A percentile compares a stretch with the other conserved stretches of the same genome.
phyloP scores from a whole-genome alignment of 2,329 filamentous ascomycete genomes.

The Metarhizium rileyi region DNA sequence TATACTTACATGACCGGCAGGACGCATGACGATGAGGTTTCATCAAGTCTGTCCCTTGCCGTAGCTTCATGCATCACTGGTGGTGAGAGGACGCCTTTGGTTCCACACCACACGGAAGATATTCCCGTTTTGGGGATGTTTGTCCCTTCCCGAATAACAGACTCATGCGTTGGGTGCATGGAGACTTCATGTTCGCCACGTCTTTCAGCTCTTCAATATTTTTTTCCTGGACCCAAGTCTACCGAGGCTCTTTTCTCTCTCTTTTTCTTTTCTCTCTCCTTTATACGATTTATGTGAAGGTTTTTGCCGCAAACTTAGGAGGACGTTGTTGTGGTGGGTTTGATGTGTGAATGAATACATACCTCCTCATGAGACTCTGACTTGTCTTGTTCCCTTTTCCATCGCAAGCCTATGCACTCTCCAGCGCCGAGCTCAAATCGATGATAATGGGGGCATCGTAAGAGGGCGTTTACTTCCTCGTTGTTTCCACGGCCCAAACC shows the following conservation, averaged over 20 bases:
- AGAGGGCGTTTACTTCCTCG: not conserved
- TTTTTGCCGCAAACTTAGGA: too few species aligned
- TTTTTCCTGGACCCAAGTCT: too few species aligned
- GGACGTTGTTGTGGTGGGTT: not conserved
- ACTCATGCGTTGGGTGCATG: not conserved
- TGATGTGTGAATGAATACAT: too few species aligned
- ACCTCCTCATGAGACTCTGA: too few species aligned
- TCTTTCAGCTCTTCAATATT: not conserved
- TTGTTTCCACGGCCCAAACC: not conserved
- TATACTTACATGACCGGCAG: too few species aligned
- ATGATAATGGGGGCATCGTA: not conserved
- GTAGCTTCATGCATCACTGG: too few species aligned
- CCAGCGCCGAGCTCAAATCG: too few species aligned
- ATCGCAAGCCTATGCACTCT: too few species aligned
- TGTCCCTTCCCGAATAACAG: not conserved
- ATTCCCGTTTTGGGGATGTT: not conserved
- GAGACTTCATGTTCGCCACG: not conserved
- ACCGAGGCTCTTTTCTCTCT: not conserved
- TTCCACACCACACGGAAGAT: not conserved
- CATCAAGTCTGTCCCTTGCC: too few species aligned
- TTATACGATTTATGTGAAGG: too few species aligned
- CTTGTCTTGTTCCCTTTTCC: too few species aligned
- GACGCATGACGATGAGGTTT: too few species aligned
- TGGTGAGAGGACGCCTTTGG: not conserved
- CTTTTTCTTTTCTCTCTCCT: not conserved